A percentile compares a stretch with the other conserved stretches of the same genome.
Evolutionary conservation across 1,284 basidiomycete genomes (phyloP).

Genomic region (Pisolithus thermaeus): DNA sequence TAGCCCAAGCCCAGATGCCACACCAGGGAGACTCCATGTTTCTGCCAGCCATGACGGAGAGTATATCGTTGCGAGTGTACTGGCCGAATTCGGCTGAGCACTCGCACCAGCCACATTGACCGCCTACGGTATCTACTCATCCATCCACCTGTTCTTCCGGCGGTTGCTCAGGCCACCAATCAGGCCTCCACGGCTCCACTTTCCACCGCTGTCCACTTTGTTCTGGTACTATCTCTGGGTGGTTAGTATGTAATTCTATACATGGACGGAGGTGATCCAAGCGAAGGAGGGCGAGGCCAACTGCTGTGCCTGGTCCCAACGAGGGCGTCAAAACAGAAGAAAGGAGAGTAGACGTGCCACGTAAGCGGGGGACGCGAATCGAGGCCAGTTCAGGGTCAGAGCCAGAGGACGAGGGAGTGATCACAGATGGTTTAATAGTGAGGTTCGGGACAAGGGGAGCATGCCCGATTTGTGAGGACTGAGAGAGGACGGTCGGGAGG

Average conservation of each 20-base stretch:
- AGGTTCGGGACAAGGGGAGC: conserved; percentile 7
- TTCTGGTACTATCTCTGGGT: conserved; percentile 17
- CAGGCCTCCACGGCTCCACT: conserved; percentile 57
- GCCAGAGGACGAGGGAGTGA: conserved; percentile 6
- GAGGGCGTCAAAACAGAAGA: conserved; percentile 37
- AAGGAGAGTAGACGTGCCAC: conserved; percentile 65
- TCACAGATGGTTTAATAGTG: conserved; percentile 18
- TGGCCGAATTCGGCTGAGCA: conserved; percentile 41
- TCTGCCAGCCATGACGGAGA: conserved; percentile 85
- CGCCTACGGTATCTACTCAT: conserved; percentile 16
- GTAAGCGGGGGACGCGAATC: conserved; percentile 35
- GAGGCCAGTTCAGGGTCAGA: conserved; percentile 1
- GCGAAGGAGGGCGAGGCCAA: conserved; percentile 67
- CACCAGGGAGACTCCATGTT: conserved; percentile 43
- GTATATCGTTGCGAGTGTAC: conserved; percentile 71
- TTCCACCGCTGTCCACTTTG: conserved; percentile 38
- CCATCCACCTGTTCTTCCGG: conserved; percentile 12
- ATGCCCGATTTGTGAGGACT: conserved; percentile 5
- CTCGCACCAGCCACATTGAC: conserved; percentile 6
- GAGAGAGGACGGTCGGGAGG: conserved; percentile 55
- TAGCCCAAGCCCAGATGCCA: conserved; percentile 26
- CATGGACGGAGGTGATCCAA: conserved; percentile 51
- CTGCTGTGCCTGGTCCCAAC: conserved; percentile 26
- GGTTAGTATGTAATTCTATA: conserved; percentile 13
- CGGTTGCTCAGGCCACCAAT: conserved; percentile 59